phyloP scores from a whole-genome alignment of 768 basidiomycete genomes.

The Russula olivacea region DNA sequence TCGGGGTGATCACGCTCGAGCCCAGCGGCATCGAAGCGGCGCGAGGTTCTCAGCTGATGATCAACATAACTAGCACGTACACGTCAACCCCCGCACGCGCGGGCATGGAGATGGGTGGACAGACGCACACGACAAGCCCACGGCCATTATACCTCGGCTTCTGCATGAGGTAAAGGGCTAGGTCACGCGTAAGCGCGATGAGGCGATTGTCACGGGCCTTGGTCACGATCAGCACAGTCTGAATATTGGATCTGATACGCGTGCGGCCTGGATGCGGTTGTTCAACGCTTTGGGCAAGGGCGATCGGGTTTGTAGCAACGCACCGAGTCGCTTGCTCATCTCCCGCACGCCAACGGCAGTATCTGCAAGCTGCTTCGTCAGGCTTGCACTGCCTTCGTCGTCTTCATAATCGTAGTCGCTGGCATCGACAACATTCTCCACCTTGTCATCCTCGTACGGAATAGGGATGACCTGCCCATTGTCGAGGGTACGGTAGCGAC shows the following conservation, averaged over 20 bases:
- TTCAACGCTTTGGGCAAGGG: neutral
- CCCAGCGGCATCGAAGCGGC: constrained; percentile 90
- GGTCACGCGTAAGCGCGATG: constrained; percentile 88
- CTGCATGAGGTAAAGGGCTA: constrained; percentile 93
- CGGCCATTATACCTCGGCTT: constrained; percentile 65
- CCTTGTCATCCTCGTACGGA: constrained; percentile 24
- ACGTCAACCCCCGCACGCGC: constrained; percentile 15
- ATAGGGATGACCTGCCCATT: constrained; percentile 25
- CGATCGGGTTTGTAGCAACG: constrained; percentile 25
- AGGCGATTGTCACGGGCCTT: constrained; percentile 96
- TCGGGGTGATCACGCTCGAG: constrained; percentile 83
- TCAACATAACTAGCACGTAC: constrained; percentile 75
- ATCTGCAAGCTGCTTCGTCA: constrained; percentile 91
- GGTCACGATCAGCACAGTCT: constrained; percentile 90
- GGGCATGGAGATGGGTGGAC: constrained; percentile 20
- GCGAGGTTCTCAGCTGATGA: constrained; percentile 78
- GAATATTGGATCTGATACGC: constrained; percentile 84
- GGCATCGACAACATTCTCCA: constrained; percentile 29
- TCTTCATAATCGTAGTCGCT: constrained; percentile 57
- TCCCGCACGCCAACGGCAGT: constrained; percentile 96
- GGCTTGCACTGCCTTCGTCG: constrained; percentile 63
- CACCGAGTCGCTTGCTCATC: constrained; percentile 98
- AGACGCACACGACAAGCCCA: constrained; percentile 77
- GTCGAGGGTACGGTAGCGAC: constrained; percentile 26
- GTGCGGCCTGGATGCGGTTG: constrained; percentile 63